Evolutionary conservation across 2,329 filamentous ascomycete species (phyloP).

Genomic region (Huntiella omanensis): DNA sequence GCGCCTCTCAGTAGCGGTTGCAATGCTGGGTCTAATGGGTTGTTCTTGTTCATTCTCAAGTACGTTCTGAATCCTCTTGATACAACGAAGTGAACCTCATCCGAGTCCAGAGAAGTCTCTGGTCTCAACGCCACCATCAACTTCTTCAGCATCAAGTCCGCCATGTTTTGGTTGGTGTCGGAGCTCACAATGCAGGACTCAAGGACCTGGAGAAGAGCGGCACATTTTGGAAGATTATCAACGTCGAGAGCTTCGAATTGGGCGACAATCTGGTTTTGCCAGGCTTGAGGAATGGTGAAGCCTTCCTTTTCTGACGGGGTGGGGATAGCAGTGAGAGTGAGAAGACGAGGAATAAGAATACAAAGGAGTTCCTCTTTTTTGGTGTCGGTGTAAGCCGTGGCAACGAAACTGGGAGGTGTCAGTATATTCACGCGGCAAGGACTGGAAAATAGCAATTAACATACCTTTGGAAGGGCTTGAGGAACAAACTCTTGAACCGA

Average conservation of each 20-base stretch:
- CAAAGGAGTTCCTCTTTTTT: constrained; percentile 50
- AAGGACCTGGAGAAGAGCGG: constrained; percentile 45
- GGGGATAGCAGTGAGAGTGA: constrained; percentile 35
- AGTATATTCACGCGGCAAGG: not conserved
- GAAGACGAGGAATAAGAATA: constrained; percentile 47
- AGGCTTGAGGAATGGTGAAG: constrained; percentile 41
- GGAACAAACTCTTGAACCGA: constrained; percentile 60
- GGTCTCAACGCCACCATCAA: constrained; percentile 45
- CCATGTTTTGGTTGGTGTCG: constrained; percentile 46
- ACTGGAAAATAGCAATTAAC: constrained; percentile 9
- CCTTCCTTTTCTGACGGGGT: constrained; percentile 31
- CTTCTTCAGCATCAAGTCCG: constrained; percentile 45
- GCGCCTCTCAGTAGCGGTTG: constrained; percentile 47
- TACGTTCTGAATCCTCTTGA: constrained; percentile 60
- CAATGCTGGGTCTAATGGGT: constrained; percentile 40
- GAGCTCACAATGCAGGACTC: constrained; percentile 44
- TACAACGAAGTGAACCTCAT: constrained; percentile 53
- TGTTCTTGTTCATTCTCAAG: constrained; percentile 41
- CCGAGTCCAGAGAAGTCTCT: constrained; percentile 36
- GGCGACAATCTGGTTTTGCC: constrained; percentile 54
- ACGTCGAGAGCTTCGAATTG: constrained; percentile 48
- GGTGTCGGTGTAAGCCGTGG: constrained; percentile 50
- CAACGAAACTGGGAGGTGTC: constrained; percentile 43
- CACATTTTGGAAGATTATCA: constrained; percentile 47
- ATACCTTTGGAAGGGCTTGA: constrained; percentile 64